Conservation (phyloP, 2,329 filamentous ascomycete species). For the Plenodomus tracheiphilus region DNA sequence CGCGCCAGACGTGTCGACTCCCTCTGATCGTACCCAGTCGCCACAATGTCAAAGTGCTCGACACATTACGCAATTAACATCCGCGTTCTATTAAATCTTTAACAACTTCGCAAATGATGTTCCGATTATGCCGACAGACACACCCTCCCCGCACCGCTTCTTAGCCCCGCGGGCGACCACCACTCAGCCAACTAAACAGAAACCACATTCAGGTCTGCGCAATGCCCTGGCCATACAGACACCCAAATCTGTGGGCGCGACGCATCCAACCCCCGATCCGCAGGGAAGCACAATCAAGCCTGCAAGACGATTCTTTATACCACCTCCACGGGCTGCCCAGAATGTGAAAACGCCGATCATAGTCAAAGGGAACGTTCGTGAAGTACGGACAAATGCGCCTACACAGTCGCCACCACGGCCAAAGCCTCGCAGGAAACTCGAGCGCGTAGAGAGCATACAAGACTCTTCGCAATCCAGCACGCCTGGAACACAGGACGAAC, state of each 20-base stretch:
- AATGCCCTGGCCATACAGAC: slow-evolving; percentile 21
- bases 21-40: neutral
- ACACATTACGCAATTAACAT: neutral
- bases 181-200: slow-evolving; percentile 20
- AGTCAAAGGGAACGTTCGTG: slow-evolving; percentile 6
- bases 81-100: neutral
- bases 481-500: slow-evolving; percentile 5
- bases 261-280: neutral
- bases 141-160: slow-evolving; percentile 42
- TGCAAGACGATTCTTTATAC: slow-evolving; percentile 39
- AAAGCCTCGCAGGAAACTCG: slow-evolving; percentile 21
- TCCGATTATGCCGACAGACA: slow-evolving; percentile 28
- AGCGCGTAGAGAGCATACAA: slow-evolving; percentile 42
- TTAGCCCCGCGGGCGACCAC: slow-evolving; percentile 22
- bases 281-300: slow-evolving; percentile 26
- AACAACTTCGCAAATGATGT: slow-evolving; percentile 5
- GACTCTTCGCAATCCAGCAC: slow-evolving; percentile 30
- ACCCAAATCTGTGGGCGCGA: neutral
- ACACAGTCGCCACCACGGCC: slow-evolving; percentile 15
- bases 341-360: neutral
- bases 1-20: slow-evolving; percentile 3
- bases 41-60: slow-evolving; percentile 3
- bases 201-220: slow-evolving; percentile 29
- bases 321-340: slow-evolving; percentile 13
- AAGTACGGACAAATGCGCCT: neutral